These are phyloP conservation scores for Drechslerella coelobrocha DNA, from an alignment of 2,329 filamentous ascomycete species.

Conservation along the genomic window DNA sequence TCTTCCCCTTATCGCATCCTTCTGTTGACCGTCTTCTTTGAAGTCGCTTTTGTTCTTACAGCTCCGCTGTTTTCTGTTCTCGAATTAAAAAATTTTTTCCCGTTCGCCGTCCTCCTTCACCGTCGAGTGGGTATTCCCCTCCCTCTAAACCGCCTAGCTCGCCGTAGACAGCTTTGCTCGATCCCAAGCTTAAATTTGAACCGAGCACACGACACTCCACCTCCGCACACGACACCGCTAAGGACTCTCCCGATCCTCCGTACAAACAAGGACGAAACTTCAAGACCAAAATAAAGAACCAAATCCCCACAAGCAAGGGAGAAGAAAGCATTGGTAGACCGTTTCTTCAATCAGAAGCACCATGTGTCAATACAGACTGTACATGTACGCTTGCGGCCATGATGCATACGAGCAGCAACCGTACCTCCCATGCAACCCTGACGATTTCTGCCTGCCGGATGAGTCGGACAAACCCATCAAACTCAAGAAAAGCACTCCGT, in stretches of 20 bases:
- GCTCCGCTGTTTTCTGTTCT: neutral
- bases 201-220: conserved; percentile 21
- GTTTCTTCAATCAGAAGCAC: neutral
- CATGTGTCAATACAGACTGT: conserved; percentile 44
- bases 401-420: conserved; percentile 25
- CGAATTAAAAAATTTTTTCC: no score
- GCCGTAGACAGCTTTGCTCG: no score
- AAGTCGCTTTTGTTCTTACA: neutral
- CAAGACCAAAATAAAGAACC: no score
- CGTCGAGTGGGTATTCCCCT: no score
- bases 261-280: no score
- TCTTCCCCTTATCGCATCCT: neutral
- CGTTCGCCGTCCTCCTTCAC: no score
- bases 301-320: neutral
- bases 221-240: conserved; percentile 15
- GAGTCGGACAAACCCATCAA: conserved; percentile 33
- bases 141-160: no score
- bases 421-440: conserved; percentile 38
- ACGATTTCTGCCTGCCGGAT: conserved; percentile 32
- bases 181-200: conserved; percentile 8
- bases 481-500: conserved; percentile 32
- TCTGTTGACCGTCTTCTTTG: neutral
- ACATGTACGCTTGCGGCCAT: conserved; percentile 33
- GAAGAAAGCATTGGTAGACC: no score
- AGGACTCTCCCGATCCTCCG: neutral